Percentiles rank a stretch among this genome's conserved stretches.
These are phyloP conservation scores for Penicillium expansum DNA, from an alignment of 2,329 filamentous ascomycete genomes.

Conservation along the genomic window DNA sequence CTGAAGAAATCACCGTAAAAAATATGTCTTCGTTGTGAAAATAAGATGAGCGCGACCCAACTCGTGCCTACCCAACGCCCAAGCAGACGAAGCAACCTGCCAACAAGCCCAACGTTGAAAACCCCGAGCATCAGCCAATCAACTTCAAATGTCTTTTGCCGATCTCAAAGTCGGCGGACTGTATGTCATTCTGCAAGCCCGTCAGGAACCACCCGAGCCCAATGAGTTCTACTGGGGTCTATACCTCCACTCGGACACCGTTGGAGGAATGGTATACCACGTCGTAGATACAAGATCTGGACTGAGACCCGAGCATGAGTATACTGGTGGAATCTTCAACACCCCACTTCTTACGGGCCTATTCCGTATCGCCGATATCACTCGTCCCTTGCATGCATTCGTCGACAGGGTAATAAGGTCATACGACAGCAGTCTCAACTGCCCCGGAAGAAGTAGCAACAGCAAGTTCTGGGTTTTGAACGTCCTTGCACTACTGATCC, in stretches of 20 bases:
- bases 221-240: constrained; percentile 34
- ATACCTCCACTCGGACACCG: constrained; percentile 23
- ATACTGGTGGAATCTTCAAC: constrained; percentile 17
- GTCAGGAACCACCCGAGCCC: constrained; percentile 22
- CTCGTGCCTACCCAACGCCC: neutral
- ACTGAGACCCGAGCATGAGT: constrained; percentile 22
- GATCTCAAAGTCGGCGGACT: constrained; percentile 13
- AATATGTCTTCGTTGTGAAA: neutral
- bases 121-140: neutral
- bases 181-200: constrained; percentile 28
- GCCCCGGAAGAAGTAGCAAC: constrained; percentile 16
- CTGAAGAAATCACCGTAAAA: neutral
- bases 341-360: constrained; percentile 25
- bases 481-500: constrained; percentile 16
- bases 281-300: constrained; percentile 18
- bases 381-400: neutral
- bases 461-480: constrained; percentile 20
- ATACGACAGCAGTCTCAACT: constrained; percentile 21
- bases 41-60: neutral
- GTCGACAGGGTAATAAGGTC: constrained; percentile 21
- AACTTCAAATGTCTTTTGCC: neutral
- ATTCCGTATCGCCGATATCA: constrained; percentile 21
- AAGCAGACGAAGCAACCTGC: neutral
- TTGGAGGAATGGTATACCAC: constrained; percentile 23
- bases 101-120: neutral